Evolutionary conservation across 805 yeast species (phyloP), one percentile per base, ranked within the genome.

Genomic region (Pichia kluyveri): DNA sequence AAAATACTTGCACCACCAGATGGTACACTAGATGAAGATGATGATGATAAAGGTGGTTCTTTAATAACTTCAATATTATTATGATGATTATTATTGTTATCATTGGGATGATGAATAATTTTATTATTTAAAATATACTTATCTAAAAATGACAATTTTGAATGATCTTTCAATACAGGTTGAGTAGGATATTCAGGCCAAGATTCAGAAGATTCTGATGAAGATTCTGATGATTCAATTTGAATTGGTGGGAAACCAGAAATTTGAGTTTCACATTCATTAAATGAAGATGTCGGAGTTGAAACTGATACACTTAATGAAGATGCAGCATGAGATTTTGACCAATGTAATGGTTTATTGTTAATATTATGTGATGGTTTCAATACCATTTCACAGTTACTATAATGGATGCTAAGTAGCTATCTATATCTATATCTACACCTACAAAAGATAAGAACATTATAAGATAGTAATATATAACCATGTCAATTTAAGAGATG

Each of bases 1-100:
- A 65, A 65, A 39, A 64, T 57, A 36, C 47, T 46, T 23, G 54
- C 37, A 12, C 17, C 37, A 15, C 26, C 26, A 6, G 26, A 1
- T 23, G 26, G 26, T 23, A 5, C 3, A 23, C 26, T 23, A 23
- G 26, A 23, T 23, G 26, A 23, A 5, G 26, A 23, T 23, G 7
- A 23, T 23, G 26, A 23, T 23, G 23, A 19, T 19, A 19, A 19
- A 19, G 26, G 26, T 23, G 26, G 26, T 23, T 23, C 6, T 23
- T 23, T 23, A 23, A 4, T 23, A 6, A 4, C 26, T 23, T 23
- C 26, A 23, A 4, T 23, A 23, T 23, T 23, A 23, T 23, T 5
- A 23, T 23, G 3, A 23, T 23, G 26, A 23, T 5, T 4, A 5
- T 5, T 32, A 15, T 31, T 32, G 7, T 11, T 11, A 28, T 3